These are phyloP conservation scores for Candida glaebosa DNA, from an alignment of 805 yeast genomes.

Conservation along the genomic window DNA sequence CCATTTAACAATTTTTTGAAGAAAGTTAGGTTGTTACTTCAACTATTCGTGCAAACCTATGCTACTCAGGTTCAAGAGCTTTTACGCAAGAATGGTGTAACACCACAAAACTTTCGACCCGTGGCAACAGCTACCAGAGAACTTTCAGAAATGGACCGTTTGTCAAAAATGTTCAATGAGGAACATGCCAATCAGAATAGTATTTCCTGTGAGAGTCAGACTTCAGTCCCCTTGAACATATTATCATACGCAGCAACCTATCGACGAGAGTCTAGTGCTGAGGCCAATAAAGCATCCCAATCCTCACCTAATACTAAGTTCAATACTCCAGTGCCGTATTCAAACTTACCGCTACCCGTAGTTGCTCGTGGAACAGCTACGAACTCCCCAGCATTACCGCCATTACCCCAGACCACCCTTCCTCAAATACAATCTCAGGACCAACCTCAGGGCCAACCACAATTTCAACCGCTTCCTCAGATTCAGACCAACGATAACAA, in stretches of 20 bases:
- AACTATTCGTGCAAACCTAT: slow-evolving; percentile 60
- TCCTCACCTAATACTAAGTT: not conserved
- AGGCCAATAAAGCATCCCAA: not conserved
- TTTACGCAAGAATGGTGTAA: slow-evolving; percentile 20
- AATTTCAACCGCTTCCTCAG: not conserved
- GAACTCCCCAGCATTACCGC: not conserved
- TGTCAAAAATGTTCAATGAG: slow-evolving; percentile 10
- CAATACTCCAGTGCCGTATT: not conserved
- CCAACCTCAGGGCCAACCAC: not conserved
- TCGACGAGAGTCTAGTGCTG: slow-evolving; percentile 15
- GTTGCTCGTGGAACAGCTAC: not conserved
- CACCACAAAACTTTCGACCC: slow-evolving; percentile 18
- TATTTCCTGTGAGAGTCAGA: slow-evolving; percentile 1
- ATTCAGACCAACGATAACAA: not conserved
- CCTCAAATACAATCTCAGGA: not conserved
- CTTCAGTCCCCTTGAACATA: slow-evolving; percentile 31
- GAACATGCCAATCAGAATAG: slow-evolving; percentile 4
- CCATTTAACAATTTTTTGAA: slow-evolving; percentile 47
- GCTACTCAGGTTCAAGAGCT: slow-evolving; percentile 47
- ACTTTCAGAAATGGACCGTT: slow-evolving; percentile 16
- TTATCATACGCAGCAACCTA: slow-evolving; percentile 40
- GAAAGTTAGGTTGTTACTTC: slow-evolving; percentile 54
- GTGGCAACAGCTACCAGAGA: slow-evolving; percentile 13
- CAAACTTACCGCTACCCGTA: not conserved
- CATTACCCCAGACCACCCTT: not conserved